These are phyloP conservation scores for Plasmodium fragile DNA, from an alignment of 169 alveolate species.

Conservation along the genomic window DNA sequence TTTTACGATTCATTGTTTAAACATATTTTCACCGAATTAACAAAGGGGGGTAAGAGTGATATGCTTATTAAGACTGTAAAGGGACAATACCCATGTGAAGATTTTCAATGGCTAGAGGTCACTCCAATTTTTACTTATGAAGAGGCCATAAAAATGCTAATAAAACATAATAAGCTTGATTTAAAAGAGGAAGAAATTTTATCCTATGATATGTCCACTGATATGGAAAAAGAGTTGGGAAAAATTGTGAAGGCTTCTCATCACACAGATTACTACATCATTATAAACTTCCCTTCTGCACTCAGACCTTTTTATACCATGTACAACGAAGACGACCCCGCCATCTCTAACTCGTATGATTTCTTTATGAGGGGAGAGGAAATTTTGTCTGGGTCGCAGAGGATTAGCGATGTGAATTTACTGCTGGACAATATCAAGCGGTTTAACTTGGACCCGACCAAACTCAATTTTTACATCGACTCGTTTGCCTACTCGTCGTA, in stretches of 20 bases:
- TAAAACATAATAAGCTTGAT: conserved; percentile 77
- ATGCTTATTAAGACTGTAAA: conserved; percentile 48
- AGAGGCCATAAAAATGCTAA: conserved; percentile 86
- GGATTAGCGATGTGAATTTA: conserved; percentile 97
- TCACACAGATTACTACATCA: conserved; percentile 97
- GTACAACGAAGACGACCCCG: conserved; percentile 91
- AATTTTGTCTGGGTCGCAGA: conserved; percentile 99
- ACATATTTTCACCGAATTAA: conserved; percentile 92
- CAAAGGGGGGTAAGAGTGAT: conserved; percentile 38
- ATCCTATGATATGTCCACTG: conserved; percentile 94
- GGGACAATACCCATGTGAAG: conserved; percentile 68
- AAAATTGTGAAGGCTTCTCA: conserved; percentile 94
- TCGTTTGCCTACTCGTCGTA: conserved; percentile 97
- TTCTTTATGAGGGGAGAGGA: conserved; percentile 99
- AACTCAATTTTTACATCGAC: conserved; percentile 94
- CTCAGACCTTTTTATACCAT: conserved; percentile 99
- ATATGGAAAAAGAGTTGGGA: conserved; percentile 96
- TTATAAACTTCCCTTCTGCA: conserved; percentile 96
- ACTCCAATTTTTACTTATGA: conserved; percentile 73
- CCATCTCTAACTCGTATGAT: conserved; percentile 96
- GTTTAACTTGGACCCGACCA: conserved; percentile 91
- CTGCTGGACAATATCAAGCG: conserved; percentile 86
- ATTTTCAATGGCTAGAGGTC: conserved; percentile 54
- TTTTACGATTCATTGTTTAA: conserved; percentile 93
- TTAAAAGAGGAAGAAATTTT: conserved; percentile 88